Conservation (phyloP, 2,329 filamentous ascomycete genomes). For the Aspergillus arachidicola region DNA sequence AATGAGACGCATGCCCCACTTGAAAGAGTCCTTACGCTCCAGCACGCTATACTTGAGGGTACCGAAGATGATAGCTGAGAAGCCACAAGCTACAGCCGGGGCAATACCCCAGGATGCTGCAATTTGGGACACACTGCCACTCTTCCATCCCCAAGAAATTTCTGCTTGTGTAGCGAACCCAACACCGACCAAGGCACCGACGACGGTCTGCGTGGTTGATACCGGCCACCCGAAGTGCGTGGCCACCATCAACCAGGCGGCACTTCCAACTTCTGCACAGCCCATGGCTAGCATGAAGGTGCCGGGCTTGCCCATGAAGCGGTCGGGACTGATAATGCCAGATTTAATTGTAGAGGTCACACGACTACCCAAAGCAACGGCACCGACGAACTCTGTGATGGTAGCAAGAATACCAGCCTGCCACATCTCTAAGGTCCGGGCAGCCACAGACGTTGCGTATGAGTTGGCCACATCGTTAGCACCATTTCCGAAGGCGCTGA, state of each 20-base stretch:
- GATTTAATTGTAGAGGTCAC: slow-evolving; percentile 50
- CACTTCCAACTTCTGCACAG: slow-evolving; percentile 37
- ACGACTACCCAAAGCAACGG: slow-evolving; percentile 54
- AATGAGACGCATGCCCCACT: slow-evolving; percentile 52
- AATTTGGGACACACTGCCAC: slow-evolving; percentile 51
- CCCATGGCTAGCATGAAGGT: slow-evolving; percentile 45
- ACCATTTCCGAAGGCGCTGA: slow-evolving; percentile 33
- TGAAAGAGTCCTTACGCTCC: slow-evolving; percentile 52
- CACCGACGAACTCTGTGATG: slow-evolving; percentile 55
- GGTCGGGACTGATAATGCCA: slow-evolving; percentile 44
- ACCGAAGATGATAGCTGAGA: slow-evolving; percentile 54
- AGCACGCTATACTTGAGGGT: slow-evolving; percentile 55
- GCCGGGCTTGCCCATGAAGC: slow-evolving; percentile 39
- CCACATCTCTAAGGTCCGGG: slow-evolving; percentile 55
- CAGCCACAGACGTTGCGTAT: slow-evolving; percentile 57
- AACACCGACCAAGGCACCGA: slow-evolving; percentile 39
- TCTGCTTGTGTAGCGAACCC: slow-evolving; percentile 27
- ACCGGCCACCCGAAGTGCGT: slow-evolving; percentile 42
- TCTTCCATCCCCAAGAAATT: slow-evolving; percentile 39
- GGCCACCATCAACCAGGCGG: slow-evolving; percentile 40
- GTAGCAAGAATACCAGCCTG: slow-evolving; percentile 54
- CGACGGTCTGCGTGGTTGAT: slow-evolving; percentile 46
- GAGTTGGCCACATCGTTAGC: slow-evolving; percentile 57
- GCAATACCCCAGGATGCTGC: slow-evolving; percentile 54
- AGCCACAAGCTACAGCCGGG: slow-evolving; percentile 50